phyloP scores from a whole-genome alignment of 352 stramenopile species.

The Globisporangium orthogonon region DNA sequence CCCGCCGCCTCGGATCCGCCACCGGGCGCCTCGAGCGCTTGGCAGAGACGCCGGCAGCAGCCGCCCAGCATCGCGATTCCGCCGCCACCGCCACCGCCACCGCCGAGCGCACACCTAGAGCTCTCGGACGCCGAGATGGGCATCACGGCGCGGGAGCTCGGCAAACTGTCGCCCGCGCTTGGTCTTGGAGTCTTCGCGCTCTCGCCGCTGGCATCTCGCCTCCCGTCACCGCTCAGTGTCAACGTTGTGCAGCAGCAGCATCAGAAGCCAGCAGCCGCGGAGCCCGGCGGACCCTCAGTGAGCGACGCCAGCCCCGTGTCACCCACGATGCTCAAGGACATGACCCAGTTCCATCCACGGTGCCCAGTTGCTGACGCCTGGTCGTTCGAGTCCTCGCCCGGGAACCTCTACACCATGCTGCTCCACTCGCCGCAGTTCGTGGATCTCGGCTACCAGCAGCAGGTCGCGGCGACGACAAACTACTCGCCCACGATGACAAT shows the following conservation, averaged over 20 bases:
- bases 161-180: neutral
- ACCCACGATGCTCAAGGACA: neutral
- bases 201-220: neutral
- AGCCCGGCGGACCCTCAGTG: neutral
- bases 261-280: neutral
- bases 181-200: neutral
- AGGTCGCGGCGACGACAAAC: neutral
- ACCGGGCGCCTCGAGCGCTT: neutral
- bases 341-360: neutral
- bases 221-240: neutral
- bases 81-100: neutral
- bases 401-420: constrained; percentile 9
- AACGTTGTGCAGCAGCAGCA: neutral
- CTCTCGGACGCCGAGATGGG: neutral
- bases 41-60: neutral
- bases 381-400: constrained; percentile 4
- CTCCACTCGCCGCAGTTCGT: constrained; percentile 5
- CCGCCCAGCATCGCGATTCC: constrained; percentile 2
- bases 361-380: neutral
- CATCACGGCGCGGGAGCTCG: neutral
- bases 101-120: neutral
- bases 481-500: neutral
- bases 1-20: neutral
- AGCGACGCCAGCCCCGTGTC: constrained; percentile 2
- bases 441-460: constrained; percentile 9